Conservation (phyloP, 129 eudicot genomes). For the Saposhnikovia divaricata region DNA sequence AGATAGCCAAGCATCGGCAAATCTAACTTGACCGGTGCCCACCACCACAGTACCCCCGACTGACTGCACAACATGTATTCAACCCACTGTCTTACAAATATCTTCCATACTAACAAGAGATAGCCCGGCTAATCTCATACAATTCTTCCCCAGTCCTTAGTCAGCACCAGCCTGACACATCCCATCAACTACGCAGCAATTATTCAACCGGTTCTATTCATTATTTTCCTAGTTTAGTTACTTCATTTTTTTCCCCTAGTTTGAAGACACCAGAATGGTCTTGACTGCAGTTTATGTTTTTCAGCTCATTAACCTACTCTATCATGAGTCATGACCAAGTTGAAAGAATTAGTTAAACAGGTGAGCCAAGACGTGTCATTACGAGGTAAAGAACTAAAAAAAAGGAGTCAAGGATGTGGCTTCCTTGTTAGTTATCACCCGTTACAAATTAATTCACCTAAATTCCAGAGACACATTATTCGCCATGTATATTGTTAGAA, state of each 20-base stretch:
- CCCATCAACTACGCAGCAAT: conserved; percentile 66
- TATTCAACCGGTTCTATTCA: conserved; percentile 19
- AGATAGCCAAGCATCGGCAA: conserved; percentile 63
- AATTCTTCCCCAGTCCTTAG: conserved; percentile 76
- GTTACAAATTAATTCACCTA: neutral
- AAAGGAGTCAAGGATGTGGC: neutral
- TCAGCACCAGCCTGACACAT: conserved; percentile 91
- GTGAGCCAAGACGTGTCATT: neutral
- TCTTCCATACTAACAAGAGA: conserved; percentile 70
- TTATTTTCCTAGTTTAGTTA: too few relatives aligned
- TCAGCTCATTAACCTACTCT: neutral
- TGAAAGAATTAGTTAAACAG: neutral
- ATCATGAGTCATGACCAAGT: neutral
- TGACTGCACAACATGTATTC: neutral
- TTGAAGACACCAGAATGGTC: too few relatives aligned
- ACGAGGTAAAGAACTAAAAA: neutral
- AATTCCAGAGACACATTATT: neutral
- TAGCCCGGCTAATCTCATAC: conserved; percentile 55
- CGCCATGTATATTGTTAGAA: too few relatives aligned
- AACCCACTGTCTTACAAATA: neutral
- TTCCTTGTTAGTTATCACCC: neutral
- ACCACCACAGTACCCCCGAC: neutral
- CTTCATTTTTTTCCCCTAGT: too few relatives aligned
- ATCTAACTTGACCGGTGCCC: conserved; percentile 32
- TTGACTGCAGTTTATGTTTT: neutral